phyloP scores from a whole-genome alignment of 495 filamentous ascomycete species.

The Neurospora hispaniola region DNA sequence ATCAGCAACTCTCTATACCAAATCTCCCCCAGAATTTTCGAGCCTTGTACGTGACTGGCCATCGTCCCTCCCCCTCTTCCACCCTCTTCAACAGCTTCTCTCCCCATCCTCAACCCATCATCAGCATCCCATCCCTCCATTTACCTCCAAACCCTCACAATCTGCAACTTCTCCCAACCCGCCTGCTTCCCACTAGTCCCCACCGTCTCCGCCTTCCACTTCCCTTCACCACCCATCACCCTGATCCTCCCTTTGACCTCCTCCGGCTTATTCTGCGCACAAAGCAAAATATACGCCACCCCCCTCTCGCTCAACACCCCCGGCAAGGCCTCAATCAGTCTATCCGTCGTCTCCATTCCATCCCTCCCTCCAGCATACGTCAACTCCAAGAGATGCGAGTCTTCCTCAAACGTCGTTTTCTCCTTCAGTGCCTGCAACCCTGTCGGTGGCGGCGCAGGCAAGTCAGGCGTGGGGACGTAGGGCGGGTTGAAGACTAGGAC shows the following conservation, averaged over 20 bases:
- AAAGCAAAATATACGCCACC: slow-evolving; percentile 82
- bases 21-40: neutral
- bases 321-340: slow-evolving; percentile 58
- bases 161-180: slow-evolving; percentile 84
- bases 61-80: neutral
- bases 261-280: slow-evolving; percentile 74
- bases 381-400: slow-evolving; percentile 72
- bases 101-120: neutral
- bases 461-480: slow-evolving; percentile 75
- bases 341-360: slow-evolving; percentile 87
- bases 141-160: slow-evolving; percentile 64
- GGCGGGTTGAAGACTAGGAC: slow-evolving; percentile 93
- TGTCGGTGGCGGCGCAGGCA: slow-evolving; percentile 37
- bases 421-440: neutral
- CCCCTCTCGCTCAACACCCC: slow-evolving; percentile 53
- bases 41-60: neutral
- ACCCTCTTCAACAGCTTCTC: neutral
- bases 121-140: neutral
- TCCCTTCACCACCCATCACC: slow-evolving; percentile 28
- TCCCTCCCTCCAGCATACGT: slow-evolving; percentile 81
- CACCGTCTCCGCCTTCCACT: slow-evolving; percentile 70
- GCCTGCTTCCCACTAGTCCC: slow-evolving; percentile 73
- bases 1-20: neutral
- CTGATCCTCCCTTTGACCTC: slow-evolving; percentile 58
- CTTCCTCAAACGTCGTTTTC: slow-evolving; percentile 45